Evolutionary conservation across 2,329 filamentous ascomycete genomes (phyloP).

Genomic region (Dendrostoma leiphaemia): DNA sequence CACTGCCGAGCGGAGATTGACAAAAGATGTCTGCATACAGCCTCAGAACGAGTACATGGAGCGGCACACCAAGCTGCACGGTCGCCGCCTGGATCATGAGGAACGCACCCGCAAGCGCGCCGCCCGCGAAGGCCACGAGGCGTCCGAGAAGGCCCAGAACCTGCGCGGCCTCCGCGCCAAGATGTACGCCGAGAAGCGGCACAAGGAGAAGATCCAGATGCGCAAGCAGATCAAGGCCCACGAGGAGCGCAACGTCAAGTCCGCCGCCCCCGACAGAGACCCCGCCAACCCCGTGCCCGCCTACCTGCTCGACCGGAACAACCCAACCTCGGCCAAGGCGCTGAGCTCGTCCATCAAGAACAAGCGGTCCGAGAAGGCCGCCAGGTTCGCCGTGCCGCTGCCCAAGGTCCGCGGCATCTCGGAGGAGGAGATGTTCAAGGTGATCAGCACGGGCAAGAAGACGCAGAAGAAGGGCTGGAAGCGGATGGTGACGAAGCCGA

Average conservation of each 20-base stretch:
- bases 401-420: conserved; percentile 92
- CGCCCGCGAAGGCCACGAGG: conserved; percentile 86
- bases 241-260: conserved; percentile 96
- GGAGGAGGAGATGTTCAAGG: conserved; percentile 93
- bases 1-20: conserved; percentile 17
- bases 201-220: conserved; percentile 98
- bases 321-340: conserved; percentile 37
- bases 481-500: conserved; percentile 70
- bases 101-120: conserved; percentile 84
- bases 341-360: conserved; percentile 84
- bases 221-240: conserved; percentile 91
- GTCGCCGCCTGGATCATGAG: conserved; percentile 65
- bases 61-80: conserved; percentile 65
- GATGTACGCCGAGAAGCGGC: conserved; percentile 87
- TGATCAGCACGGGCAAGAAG: conserved; percentile 92
- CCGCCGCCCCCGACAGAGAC: conserved; percentile 72
- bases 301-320: conserved; percentile 85
- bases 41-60: conserved; percentile 87
- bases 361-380: conserved; percentile 89
- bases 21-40: conserved; percentile 38
- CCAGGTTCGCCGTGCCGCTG: conserved; percentile 86
- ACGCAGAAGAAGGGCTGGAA: conserved; percentile 72
- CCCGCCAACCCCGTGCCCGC: conserved; percentile 80
- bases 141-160: conserved; percentile 88
- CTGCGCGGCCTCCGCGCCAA: conserved; percentile 89